These are phyloP conservation scores for Pseudocercospora macadamiae DNA, from an alignment of 2,329 filamentous ascomycete species.

Conservation along the genomic window DNA sequence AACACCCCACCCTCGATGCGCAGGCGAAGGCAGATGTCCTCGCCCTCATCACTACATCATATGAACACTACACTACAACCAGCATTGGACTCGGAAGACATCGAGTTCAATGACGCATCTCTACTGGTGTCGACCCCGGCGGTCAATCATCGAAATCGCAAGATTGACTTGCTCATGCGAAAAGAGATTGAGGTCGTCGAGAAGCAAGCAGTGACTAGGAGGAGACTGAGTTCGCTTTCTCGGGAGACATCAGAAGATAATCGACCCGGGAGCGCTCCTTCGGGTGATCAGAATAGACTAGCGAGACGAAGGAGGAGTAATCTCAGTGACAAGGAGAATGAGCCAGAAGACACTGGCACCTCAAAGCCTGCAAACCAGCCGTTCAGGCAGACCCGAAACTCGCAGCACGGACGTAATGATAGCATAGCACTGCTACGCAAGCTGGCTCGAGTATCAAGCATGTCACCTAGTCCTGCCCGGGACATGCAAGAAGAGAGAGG, in stretches of 20 bases:
- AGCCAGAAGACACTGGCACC: not conserved
- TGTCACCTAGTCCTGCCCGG: constrained; percentile 49
- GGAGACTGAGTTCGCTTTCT: constrained; percentile 13
- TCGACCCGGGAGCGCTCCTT: constrained; percentile 17
- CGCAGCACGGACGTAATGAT: constrained; percentile 43
- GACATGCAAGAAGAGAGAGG: constrained; percentile 6
- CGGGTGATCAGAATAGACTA: constrained; percentile 11
- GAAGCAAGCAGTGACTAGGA: constrained; percentile 27
- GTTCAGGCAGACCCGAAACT: not conserved
- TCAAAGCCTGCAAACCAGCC: not conserved
- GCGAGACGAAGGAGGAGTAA: constrained; percentile 13
- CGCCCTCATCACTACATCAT: constrained; percentile 30
- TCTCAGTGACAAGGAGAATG: constrained; percentile 19
- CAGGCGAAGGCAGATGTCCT: constrained; percentile 21
- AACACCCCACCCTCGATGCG: constrained; percentile 46
- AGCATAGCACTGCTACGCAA: constrained; percentile 51
- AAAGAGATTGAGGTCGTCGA: constrained; percentile 46
- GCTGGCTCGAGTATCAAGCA: constrained; percentile 50
- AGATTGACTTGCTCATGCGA: constrained; percentile 48
- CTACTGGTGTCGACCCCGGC: constrained; percentile 54
- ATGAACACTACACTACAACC: constrained; percentile 32
- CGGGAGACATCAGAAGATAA: not conserved
- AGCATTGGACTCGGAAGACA: constrained; percentile 38
- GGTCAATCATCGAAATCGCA: constrained; percentile 37
- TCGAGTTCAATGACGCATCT: constrained; percentile 51